A percentile compares a stretch with the other conserved stretches of the same genome.
phyloP scores from a whole-genome alignment of 2,329 filamentous ascomycete species.

The Penicillium glabrum region DNA sequence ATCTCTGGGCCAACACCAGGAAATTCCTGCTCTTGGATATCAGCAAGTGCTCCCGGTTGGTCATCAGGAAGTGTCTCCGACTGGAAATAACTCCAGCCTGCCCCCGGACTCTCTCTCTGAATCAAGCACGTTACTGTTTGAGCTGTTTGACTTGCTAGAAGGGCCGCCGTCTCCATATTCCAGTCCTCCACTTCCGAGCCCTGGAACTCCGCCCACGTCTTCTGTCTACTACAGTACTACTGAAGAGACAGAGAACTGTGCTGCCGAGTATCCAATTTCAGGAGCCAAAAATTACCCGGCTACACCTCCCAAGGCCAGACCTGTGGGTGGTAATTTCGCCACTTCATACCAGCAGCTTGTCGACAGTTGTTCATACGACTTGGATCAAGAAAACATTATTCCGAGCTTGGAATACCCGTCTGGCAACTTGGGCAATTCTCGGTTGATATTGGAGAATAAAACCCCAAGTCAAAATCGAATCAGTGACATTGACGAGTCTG shows the following conservation, averaged over 20 bases:
- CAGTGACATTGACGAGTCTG: not conserved
- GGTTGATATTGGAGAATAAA: not conserved
- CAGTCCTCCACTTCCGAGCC: not conserved
- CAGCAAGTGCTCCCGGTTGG: not conserved
- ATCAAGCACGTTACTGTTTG: conserved; percentile 3
- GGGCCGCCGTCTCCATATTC: not conserved
- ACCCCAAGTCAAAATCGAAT: not conserved
- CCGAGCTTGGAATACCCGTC: not conserved
- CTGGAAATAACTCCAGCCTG: not conserved
- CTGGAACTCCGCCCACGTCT: not conserved
- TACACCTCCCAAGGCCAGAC: not conserved
- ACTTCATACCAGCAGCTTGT: not conserved
- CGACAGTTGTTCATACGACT: not conserved
- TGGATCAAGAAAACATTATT: not conserved
- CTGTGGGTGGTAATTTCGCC: not conserved
- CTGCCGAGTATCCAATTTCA: not conserved
- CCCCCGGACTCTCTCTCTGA: not conserved
- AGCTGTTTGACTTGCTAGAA: conserved; percentile 10
- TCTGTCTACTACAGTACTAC: not conserved
- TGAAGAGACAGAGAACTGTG: not conserved
- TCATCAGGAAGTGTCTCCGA: not conserved
- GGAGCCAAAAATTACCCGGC: not conserved
- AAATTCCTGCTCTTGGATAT: no score
- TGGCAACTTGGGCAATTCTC: not conserved
- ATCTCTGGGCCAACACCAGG: no score